phyloP scores from a whole-genome alignment of 1,284 basidiomycete species.

The Tilletia setariae region DNA sequence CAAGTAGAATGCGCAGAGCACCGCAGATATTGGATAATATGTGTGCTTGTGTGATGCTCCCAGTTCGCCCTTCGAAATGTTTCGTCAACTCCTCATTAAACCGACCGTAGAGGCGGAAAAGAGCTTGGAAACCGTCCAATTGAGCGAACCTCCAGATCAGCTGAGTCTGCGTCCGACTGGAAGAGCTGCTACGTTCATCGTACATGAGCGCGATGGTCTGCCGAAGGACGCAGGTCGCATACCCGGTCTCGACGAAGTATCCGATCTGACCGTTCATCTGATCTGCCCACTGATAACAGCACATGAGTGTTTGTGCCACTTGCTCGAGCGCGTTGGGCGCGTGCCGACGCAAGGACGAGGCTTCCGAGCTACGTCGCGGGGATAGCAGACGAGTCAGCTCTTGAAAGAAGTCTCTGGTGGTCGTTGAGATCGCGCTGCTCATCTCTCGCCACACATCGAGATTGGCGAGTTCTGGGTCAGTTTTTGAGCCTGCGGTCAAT shows the following conservation, averaged over 20 bases:
- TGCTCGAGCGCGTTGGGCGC: slow-evolving; percentile 68
- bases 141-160: slow-evolving; percentile 73
- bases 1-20: slow-evolving; percentile 75
- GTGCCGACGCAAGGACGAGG: slow-evolving; percentile 55
- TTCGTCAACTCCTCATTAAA: slow-evolving; percentile 65
- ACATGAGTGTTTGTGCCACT: slow-evolving; percentile 70
- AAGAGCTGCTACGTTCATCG: slow-evolving; percentile 65
- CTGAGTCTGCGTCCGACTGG: slow-evolving; percentile 70
- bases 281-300: slow-evolving; percentile 66
- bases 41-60: slow-evolving; percentile 34
- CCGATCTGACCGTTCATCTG: slow-evolving; percentile 58
- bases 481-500: not conserved
- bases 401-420: slow-evolving; percentile 65
- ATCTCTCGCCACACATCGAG: slow-evolving; percentile 12
- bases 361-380: slow-evolving; percentile 73
- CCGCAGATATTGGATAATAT: slow-evolving; percentile 67
- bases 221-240: slow-evolving; percentile 69
- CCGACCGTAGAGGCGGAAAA: slow-evolving; percentile 65
- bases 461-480: slow-evolving; percentile 1
- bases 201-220: slow-evolving; percentile 71
- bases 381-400: slow-evolving; percentile 80
- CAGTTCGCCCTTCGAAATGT: slow-evolving; percentile 59
- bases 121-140: slow-evolving; percentile 68
- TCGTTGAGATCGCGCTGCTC: slow-evolving; percentile 11
- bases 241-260: slow-evolving; percentile 45